phyloP scores from a whole-genome alignment of 306 rosid genomes.

The Vicia faba region DNA sequence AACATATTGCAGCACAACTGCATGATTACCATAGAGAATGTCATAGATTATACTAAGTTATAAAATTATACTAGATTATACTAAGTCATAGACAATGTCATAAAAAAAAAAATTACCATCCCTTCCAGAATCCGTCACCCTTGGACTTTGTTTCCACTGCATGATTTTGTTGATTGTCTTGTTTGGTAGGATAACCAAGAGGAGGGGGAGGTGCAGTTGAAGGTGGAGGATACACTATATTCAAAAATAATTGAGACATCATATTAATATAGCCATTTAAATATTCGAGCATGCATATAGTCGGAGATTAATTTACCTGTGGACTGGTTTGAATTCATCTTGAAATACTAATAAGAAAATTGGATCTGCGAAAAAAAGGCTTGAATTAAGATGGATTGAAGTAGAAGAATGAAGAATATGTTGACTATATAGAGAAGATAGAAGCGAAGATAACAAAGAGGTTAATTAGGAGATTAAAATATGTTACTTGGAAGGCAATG shows the following conservation, averaged over 20 bases:
- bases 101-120: conserved; percentile 52
- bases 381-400: background rate
- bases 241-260: background rate
- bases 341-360: background rate
- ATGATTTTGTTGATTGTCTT: conserved; percentile 44
- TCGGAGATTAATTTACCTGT: conserved; percentile 33
- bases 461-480: background rate
- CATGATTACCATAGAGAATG: no score
- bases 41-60: background rate
- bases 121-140: conserved; percentile 92
- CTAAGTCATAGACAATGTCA: background rate
- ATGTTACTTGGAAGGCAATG: conserved; percentile 11
- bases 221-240: conserved; percentile 45
- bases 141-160: conserved; percentile 55
- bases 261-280: background rate
- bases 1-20: conserved; percentile 79
- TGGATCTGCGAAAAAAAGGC: no score
- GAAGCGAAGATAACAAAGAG: conserved; percentile 13
- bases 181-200: conserved; percentile 63
- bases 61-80: background rate
- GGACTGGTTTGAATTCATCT: conserved; percentile 47
- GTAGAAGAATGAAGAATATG: background rate
- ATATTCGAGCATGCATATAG: background rate
- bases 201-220: conserved; percentile 56
- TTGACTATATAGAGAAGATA: background rate